A percentile compares a stretch with the other conserved stretches of the same genome.
phyloP scores from a whole-genome alignment of 2,329 filamentous ascomycete genomes.

The Trichocomaceae sp. region DNA sequence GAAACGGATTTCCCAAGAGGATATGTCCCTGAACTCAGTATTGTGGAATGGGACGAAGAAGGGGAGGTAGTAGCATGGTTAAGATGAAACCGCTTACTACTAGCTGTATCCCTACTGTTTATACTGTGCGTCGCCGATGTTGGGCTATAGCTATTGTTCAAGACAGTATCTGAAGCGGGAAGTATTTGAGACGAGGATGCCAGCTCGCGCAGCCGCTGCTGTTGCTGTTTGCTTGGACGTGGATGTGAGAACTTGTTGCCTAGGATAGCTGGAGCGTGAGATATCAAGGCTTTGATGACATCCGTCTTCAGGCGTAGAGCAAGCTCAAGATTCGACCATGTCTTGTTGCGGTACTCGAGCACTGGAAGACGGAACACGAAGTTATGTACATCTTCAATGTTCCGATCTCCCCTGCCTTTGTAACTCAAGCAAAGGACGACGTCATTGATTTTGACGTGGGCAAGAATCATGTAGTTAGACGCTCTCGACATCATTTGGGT shows the following conservation, averaged over 20 bases:
- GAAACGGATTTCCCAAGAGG: conserved; percentile 32
- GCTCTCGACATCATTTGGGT: conserved; percentile 95
- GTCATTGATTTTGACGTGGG: conserved; percentile 89
- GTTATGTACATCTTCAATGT: conserved; percentile 93
- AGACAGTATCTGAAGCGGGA: conserved; percentile 31
- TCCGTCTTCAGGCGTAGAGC: conserved; percentile 90
- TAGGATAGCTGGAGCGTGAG: conserved; percentile 91
- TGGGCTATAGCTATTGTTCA: conserved; percentile 11
- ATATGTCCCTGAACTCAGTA: conserved; percentile 29
- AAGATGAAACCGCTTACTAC: conserved; percentile 25
- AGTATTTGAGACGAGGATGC: conserved; percentile 64
- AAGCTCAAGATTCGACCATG: conserved; percentile 95
- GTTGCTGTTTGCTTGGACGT: conserved; percentile 71
- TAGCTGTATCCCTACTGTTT: conserved; percentile 33
- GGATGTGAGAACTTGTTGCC: conserved; percentile 95
- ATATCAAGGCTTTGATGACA: conserved; percentile 86
- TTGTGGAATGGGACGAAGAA: conserved; percentile 25
- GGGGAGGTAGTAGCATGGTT: conserved; percentile 14
- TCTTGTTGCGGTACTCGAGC: conserved; percentile 96
- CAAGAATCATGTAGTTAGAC: conserved; percentile 95
- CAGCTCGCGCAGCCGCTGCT: conserved; percentile 71
- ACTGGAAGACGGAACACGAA: conserved; percentile 94
- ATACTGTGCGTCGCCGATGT: conserved; percentile 28
- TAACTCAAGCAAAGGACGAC: conserved; percentile 94
- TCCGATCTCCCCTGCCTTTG: conserved; percentile 91